A percentile compares a stretch with the other conserved stretches of the same genome.
Conservation (phyloP, 2,329 filamentous ascomycete species). For the Colletotrichum sp. region DNA sequence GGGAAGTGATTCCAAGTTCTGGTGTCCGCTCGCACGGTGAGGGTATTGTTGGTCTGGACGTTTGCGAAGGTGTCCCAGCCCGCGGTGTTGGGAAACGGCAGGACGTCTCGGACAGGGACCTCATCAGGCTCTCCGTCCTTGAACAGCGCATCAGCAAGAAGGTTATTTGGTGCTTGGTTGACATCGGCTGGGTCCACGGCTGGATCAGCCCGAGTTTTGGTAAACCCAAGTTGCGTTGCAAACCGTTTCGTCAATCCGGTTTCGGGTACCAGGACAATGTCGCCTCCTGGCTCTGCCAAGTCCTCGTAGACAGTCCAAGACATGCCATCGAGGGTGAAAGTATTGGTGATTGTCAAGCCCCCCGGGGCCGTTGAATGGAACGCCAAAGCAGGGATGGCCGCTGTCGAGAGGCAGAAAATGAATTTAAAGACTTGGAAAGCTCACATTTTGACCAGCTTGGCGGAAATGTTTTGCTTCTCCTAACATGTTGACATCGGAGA, state of each 20-base stretch:
- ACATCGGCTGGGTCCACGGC: not conserved
- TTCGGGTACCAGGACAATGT: not conserved
- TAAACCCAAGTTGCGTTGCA: not conserved
- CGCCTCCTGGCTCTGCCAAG: not conserved
- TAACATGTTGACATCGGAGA: not conserved
- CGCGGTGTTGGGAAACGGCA: not conserved
- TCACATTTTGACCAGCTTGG: not conserved
- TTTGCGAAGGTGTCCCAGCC: not conserved
- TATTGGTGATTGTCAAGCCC: not conserved
- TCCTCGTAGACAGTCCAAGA: not conserved
- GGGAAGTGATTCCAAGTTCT: not conserved
- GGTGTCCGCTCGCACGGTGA: not conserved
- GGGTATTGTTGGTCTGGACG: not conserved
- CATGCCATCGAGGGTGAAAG: not conserved
- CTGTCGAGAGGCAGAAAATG: not conserved
- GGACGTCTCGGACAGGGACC: not conserved
- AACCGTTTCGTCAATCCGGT: not conserved
- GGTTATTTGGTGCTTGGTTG: not conserved
- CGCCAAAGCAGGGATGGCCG: not conserved
- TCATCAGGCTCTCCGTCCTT: not conserved
- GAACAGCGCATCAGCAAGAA: not conserved
- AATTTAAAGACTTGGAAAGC: not conserved
- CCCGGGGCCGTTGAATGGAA: not conserved
- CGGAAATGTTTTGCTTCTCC: not conserved
- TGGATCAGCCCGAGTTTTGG: not conserved